A percentile compares a stretch with the other conserved stretches of the same genome.
These are phyloP conservation scores for Plasmodium inui DNA, from an alignment of 169 alveolate genomes.

Conservation along the genomic window DNA sequence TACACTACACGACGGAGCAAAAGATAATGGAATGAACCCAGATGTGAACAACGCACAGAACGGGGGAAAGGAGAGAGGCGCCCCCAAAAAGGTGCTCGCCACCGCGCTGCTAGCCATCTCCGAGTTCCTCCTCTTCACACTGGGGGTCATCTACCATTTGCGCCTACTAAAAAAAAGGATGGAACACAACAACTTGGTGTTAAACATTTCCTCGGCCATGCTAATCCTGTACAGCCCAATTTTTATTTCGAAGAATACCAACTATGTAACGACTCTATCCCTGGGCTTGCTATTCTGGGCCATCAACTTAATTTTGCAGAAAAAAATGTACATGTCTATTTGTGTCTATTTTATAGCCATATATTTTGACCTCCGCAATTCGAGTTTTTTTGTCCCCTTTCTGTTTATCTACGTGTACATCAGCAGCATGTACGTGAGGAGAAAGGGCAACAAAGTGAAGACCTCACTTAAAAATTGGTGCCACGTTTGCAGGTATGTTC, in stretches of 20 bases:
- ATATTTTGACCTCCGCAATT: slow-evolving; percentile 27
- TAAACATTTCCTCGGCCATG: slow-evolving; percentile 36
- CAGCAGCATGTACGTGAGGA: slow-evolving; percentile 39
- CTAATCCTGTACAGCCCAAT: slow-evolving; percentile 68
- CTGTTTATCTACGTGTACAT: slow-evolving; percentile 56
- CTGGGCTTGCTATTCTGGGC: slow-evolving; percentile 67
- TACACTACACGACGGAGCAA: not conserved
- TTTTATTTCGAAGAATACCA: slow-evolving; percentile 28
- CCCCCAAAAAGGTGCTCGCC: not conserved
- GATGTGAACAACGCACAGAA: not conserved
- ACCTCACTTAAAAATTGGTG: slow-evolving; percentile 17
- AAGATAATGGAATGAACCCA: not conserved
- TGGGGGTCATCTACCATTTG: slow-evolving; percentile 67
- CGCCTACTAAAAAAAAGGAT: slow-evolving; percentile 16
- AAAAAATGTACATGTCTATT: slow-evolving; percentile 32
- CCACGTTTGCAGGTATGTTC: slow-evolving; percentile 11
- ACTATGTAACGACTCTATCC: slow-evolving; percentile 31
- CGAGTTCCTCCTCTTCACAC: slow-evolving; percentile 47
- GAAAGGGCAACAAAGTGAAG: slow-evolving; percentile 47
- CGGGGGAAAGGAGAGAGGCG: not conserved
- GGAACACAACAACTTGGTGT: slow-evolving; percentile 16
- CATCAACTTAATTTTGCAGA: slow-evolving; percentile 34
- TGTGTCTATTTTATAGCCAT: slow-evolving; percentile 29
- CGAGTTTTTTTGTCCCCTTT: slow-evolving; percentile 29
- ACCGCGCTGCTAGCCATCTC: slow-evolving; percentile 6